phyloP scores from a whole-genome alignment of 225 moss, liverwort and hornwort species.

The Physcomitrellopsis africana region DNA sequence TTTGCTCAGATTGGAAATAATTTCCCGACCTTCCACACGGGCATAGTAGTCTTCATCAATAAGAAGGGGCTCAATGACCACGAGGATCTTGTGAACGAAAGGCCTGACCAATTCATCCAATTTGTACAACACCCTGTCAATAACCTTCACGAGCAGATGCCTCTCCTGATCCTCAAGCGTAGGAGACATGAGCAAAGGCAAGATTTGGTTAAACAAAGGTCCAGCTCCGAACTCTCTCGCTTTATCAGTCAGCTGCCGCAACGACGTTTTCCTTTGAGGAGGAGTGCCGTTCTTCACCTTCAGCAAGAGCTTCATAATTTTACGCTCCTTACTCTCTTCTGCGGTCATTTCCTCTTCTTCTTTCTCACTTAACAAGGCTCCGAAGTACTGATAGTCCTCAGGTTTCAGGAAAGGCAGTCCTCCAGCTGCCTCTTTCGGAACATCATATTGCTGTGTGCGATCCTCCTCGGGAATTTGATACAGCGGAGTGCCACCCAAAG shows the following conservation, averaged over 20 bases:
- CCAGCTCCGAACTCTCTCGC: constrained; percentile 98
- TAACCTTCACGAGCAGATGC: constrained; percentile 96
- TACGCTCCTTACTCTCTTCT: constrained; percentile 98
- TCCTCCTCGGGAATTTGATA: constrained; percentile 98
- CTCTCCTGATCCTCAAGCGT: constrained; percentile 99
- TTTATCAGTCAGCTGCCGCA: constrained; percentile 95
- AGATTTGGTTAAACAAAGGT: constrained; percentile 90
- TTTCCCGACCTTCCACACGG: constrained; percentile 96
- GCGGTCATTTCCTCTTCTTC: constrained; percentile 97
- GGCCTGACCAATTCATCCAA: constrained; percentile 97
- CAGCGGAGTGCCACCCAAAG: constrained; percentile 93
- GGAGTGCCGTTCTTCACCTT: constrained; percentile 99
- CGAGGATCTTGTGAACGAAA: constrained; percentile 97
- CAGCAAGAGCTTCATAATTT: constrained; percentile 96
- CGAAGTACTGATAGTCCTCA: constrained; percentile 99
- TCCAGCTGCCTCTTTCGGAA: constrained; percentile 97
- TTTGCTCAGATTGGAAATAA: constrained; percentile 97
- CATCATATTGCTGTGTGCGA: constrained; percentile 89
- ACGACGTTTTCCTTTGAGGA: constrained; percentile 91
- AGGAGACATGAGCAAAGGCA: constrained; percentile 99
- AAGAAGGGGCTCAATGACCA: constrained; percentile 96
- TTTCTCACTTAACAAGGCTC: constrained; percentile 93
- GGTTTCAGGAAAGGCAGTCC: constrained; percentile 97
- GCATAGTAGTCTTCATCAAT: constrained; percentile 99
- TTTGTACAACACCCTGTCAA: constrained; percentile 97